A percentile compares a stretch with the other conserved stretches of the same genome.
phyloP scores from a whole-genome alignment of 345 rosid species.

The Citrus mangshanensis region DNA sequence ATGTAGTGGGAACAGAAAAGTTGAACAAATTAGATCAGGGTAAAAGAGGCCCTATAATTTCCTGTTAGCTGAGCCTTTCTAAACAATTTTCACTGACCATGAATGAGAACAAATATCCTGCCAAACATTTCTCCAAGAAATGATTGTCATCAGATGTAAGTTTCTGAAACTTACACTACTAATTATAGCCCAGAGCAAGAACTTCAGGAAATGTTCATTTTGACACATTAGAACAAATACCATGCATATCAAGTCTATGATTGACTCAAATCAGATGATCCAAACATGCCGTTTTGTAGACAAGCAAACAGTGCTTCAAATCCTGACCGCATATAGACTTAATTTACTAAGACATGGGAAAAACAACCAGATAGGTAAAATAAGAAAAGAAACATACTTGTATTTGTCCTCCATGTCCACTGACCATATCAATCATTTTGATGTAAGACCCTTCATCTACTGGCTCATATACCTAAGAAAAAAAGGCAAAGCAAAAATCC shows the following conservation, averaged over 20 bases:
- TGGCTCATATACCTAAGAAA: constrained; percentile 88
- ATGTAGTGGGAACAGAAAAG: background rate
- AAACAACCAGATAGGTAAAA: background rate
- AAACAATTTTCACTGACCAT: background rate
- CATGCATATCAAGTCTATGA: background rate
- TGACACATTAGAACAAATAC: constrained; percentile 1
- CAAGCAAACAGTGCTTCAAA: background rate
- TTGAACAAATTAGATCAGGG: background rate
- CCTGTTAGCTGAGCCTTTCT: background rate
- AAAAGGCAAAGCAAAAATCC: constrained; percentile 19
- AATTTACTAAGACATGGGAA: background rate
- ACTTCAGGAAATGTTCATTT: background rate
- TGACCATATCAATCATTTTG: constrained; percentile 99
- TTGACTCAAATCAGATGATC: constrained; percentile 1
- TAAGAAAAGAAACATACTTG: constrained; percentile 47
- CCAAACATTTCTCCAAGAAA: background rate
- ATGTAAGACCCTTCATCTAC: constrained; percentile 99
- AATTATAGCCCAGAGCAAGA: background rate
- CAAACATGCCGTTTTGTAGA: background rate
- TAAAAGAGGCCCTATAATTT: background rate
- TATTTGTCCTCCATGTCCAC: constrained; percentile 95
- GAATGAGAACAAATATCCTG: background rate
- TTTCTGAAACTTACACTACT: background rate
- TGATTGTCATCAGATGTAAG: background rate
- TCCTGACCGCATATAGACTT: background rate